Evolutionary conservation across 306 rosid species (phyloP).

Genomic region (Geum urbanum): DNA sequence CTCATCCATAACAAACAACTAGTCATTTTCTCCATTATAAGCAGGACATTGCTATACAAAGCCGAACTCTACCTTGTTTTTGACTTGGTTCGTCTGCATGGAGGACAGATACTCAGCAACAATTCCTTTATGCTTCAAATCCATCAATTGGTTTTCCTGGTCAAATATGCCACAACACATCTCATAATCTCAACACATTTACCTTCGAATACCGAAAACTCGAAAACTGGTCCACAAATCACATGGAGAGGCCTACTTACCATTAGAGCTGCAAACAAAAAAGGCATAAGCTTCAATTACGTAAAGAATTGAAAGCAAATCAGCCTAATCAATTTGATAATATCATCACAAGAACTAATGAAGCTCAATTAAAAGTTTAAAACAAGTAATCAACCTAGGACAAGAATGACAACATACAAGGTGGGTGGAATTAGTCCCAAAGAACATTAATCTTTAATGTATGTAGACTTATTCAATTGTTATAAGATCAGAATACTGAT

Average conservation of each 20-base stretch:
- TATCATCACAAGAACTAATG: no score
- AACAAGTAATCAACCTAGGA: no score
- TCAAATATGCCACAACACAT: conserved; percentile 21
- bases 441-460: no score
- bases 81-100: conserved; percentile 53
- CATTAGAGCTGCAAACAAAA: conserved; percentile 67
- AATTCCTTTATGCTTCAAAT: conserved; percentile 79
- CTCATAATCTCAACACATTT: conserved; percentile 13
- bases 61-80: conserved; percentile 48
- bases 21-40: neutral
- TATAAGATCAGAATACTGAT: no score
- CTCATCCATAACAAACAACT: conserved; percentile 14
- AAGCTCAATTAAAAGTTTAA: no score
- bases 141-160: conserved; percentile 91
- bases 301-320: no score
- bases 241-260: conserved; percentile 36
- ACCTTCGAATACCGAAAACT: conserved; percentile 1
- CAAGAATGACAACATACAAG: no score
- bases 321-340: no score
- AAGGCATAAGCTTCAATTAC: conserved; percentile 10
- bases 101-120: conserved; percentile 91
- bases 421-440: no score
- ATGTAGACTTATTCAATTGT: no score
- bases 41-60: no score
- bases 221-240: conserved; percentile 3